Conservation (phyloP, 495 filamentous ascomycete genomes). For the Lindgomyces ingoldianus region DNA sequence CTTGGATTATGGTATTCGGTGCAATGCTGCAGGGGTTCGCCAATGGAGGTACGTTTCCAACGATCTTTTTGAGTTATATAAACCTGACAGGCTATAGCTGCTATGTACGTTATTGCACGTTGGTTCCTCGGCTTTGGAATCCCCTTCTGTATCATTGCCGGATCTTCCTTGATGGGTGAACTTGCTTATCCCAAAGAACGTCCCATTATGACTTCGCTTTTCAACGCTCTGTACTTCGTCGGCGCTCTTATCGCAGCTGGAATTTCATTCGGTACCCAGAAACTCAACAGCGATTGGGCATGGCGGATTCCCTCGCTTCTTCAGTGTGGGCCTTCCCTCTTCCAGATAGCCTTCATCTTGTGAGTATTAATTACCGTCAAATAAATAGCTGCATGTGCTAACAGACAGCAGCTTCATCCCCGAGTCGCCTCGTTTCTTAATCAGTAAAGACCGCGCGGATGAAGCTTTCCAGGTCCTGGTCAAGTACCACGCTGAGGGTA, state of each 20-base stretch:
- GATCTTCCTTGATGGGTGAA: conserved; percentile 65
- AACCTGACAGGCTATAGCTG: conserved; percentile 38
- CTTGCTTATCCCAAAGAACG: conserved; percentile 68
- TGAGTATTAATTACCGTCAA: neutral
- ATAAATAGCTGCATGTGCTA: neutral
- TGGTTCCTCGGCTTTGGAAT: conserved; percentile 53
- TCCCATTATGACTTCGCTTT: conserved; percentile 64
- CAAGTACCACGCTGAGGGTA: conserved; percentile 65
- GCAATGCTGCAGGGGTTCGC: conserved; percentile 58
- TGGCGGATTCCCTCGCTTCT: conserved; percentile 66
- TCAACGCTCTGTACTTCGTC: conserved; percentile 66
- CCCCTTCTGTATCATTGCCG: conserved; percentile 65
- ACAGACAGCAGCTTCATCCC: conserved; percentile 42
- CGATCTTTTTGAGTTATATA: neutral
- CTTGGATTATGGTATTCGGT: conserved; percentile 59
- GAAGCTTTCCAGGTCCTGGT: conserved; percentile 59
- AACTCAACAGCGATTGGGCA: conserved; percentile 59
- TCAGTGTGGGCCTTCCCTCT: conserved; percentile 55
- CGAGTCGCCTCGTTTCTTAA: conserved; percentile 62
- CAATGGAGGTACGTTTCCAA: conserved; percentile 46
- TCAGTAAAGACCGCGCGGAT: conserved; percentile 59
- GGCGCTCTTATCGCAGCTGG: conserved; percentile 63
- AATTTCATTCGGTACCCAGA: conserved; percentile 59
- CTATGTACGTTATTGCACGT: conserved; percentile 67
- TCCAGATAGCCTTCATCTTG: conserved; percentile 56